Base-by-base conservation (phyloP, 2,329 filamentous ascomycete genomes). In the Stemphylium vesicarium region DNA sequence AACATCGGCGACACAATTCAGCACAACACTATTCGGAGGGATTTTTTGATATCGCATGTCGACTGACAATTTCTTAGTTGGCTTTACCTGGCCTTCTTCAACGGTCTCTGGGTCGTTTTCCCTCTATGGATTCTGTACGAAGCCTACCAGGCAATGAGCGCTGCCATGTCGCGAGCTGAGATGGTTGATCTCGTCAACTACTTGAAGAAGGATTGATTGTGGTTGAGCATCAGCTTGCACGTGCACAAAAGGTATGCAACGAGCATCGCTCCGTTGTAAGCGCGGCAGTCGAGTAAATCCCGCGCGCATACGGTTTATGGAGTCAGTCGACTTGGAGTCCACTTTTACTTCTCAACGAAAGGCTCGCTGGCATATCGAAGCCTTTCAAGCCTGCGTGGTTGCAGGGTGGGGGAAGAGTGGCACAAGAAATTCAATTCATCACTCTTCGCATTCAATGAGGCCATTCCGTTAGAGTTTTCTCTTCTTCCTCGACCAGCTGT, bases 41-140 rank as follows among this genome's bases (percentile, higher is more conserved):
- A 12, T 43, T 29, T 16, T 11, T 29, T 4, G 10, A 29, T 29
- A 29, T 29, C 7, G 10, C 3, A 29, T 29, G 10, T 11, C 11
- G 26, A 43, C 57, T 62, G 32, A 50, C 39, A 42, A 43, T 13
- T 16, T 35, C 36, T 29, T 40, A 78, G 76, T 16, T 87, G 85
- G 83, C 72, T 88, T 10, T 88, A 88, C 63, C 72, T 88, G 59
- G 72, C 83, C 55, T 87, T 87, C 72, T 88, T 88, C 75, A 88
- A 88, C 65, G 82, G 78, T 15, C 73, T 88, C 3, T 88, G 85
- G 85, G 85, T 88, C 13, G 79, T 80, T 58, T 78, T 86, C 54
- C 84, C 85, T 1, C 56, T 81, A 16, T 87, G 83, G 83, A 80
- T 86, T 36, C 63, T 86, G 51, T 82, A 74, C 62, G 81, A 84